Evolutionary conservation across 768 basidiomycete genomes (phyloP), one percentile per base, ranked within the genome.

Genomic region (Pleurotus eryngii): DNA sequence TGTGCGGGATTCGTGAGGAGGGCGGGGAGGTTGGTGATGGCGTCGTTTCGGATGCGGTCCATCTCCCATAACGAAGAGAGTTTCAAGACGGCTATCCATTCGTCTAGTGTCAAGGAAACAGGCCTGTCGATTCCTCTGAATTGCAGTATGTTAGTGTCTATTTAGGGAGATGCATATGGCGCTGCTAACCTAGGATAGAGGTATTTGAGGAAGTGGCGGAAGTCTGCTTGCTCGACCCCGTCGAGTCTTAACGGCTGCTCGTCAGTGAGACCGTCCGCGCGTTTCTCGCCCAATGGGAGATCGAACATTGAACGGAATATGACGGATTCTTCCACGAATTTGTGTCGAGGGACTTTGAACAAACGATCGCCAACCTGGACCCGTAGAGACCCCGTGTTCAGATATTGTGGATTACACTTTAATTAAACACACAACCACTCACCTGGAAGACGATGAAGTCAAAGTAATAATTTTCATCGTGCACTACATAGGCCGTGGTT

Each of bases 11-110:
- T 53, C 12, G 49, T 37, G 5, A 27, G 7, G 39, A 59, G 46
- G 6, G n/a, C 17, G 2, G 54, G 39, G 15, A 60, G 39, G 12
- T 37, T 30, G 20, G 24, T 8, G 12, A 68, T 63, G 3, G 60
- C 51, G 8, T 67, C 63, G 20, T 59, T 55, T 1, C 63, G 61
- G 8, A 73, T 57, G 4, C 56, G 30, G 12, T 54, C 56, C 17
- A 57, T 50, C n/a, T 57, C 48, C 58, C 58, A 59, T 42, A 56
- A 5, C n/a, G 58, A 42, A 7, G 58, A 17, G 22, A 59, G 49
- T 47, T 47, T 59, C 26, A 59, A 46, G 37, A 59, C 55, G 15
- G 55, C 40, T 22, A 35, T 35, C 58, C 58, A 59, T 37, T 56
- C 26, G 20, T 30, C 27, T 26, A 49, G 5, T 7, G 58, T 40